Evolutionary conservation across 2,329 filamentous ascomycete genomes (phyloP).

Genomic region (Phialophora tarda): DNA sequence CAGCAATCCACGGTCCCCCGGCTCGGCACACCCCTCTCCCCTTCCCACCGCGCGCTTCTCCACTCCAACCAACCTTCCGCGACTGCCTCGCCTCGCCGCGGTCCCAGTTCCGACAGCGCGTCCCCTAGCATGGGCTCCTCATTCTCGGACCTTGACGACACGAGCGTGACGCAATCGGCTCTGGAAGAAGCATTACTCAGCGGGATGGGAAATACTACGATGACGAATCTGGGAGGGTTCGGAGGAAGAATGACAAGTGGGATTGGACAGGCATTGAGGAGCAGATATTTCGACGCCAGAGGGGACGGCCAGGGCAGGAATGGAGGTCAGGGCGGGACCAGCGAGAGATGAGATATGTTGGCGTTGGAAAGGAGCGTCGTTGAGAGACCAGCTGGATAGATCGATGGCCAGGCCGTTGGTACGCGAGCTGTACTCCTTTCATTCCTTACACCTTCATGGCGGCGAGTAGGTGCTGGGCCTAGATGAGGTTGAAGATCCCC

Average conservation of each 20-base stretch:
- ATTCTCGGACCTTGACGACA: slow-evolving; percentile 69
- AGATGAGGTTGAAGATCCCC: no score
- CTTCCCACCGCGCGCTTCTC: slow-evolving; percentile 57
- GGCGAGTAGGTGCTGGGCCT: no score
- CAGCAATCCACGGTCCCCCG: slow-evolving; percentile 6
- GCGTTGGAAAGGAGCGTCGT: neutral
- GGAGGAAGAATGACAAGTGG: slow-evolving; percentile 56
- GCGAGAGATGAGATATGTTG: slow-evolving; percentile 10
- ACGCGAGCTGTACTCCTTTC: no score
- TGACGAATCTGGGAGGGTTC: slow-evolving; percentile 47
- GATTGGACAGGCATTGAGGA: slow-evolving; percentile 61
- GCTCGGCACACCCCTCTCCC: slow-evolving; percentile 42
- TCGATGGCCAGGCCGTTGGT: neutral
- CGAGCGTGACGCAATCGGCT: slow-evolving; percentile 68
- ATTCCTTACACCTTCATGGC: no score
- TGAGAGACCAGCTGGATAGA: neutral
- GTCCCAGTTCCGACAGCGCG: slow-evolving; percentile 56
- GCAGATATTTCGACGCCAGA: slow-evolving; percentile 52
- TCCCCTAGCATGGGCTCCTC: slow-evolving; percentile 69
- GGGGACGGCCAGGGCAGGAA: slow-evolving; percentile 14
- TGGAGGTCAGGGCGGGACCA: neutral
- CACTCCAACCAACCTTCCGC: slow-evolving; percentile 37
- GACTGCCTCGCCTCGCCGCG: slow-evolving; percentile 39
- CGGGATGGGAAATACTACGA: slow-evolving; percentile 61
- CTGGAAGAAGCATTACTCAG: slow-evolving; percentile 68